phyloP scores from a whole-genome alignment of 83 land plant genomes.

The Isoetes engelmannii region DNA sequence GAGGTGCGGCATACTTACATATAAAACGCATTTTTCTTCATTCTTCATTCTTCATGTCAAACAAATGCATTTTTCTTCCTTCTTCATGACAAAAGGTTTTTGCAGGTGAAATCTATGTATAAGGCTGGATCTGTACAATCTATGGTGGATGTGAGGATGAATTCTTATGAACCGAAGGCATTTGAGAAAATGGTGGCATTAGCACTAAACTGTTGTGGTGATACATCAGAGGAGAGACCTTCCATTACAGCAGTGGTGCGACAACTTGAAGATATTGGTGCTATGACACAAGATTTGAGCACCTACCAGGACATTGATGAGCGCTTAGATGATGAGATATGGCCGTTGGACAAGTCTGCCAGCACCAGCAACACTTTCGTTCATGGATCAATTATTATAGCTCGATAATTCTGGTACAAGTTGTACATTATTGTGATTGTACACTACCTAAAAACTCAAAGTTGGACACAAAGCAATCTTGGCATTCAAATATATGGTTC shows the following conservation, averaged over 20 bases:
- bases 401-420: no score
- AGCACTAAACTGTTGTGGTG: constrained; percentile 22
- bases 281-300: no score
- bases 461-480: no score
- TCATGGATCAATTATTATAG: no score
- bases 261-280: no score
- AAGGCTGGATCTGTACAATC: constrained; percentile 6
- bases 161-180: constrained; percentile 16
- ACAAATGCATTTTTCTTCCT: not conserved
- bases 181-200: constrained; percentile 14
- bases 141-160: constrained; percentile 22
- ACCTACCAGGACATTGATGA: no score
- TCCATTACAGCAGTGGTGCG: not conserved
- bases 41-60: not conserved
- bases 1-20: constrained; percentile 14
- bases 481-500: no score
- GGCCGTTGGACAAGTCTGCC: no score
- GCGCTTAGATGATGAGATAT: no score
- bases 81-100: not conserved
- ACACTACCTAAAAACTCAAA: no score
- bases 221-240: constrained; percentile 7
- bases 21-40: not conserved
- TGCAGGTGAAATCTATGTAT: not conserved
- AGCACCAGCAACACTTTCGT: no score
- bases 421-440: no score